Evolutionary conservation across 805 yeast genomes (phyloP), one percentile per base, ranked within the genome.

Genomic region (Lachancea thermotolerans): DNA sequence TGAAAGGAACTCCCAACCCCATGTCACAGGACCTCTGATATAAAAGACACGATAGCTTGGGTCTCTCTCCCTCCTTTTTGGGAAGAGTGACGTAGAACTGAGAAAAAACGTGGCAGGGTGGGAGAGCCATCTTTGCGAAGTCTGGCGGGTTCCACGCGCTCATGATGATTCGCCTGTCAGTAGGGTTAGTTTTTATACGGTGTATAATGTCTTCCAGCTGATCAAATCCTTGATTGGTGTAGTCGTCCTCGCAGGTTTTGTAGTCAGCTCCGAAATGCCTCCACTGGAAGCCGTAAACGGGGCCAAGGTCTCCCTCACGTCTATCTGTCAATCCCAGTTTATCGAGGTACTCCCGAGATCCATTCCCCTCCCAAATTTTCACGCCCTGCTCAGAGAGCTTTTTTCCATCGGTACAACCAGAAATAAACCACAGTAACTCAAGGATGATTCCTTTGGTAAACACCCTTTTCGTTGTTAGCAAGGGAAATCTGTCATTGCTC

Each of bases 71-170:
- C 30, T 58, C 64, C 25, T 69, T 70, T 41, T 67, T 61, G n/a
- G 95, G 91, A 69, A 85, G 85, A 56, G 77, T 85, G 34, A 93
- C 99, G 62, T 85, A 93, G 60, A 93, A 93, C 66, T 93, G 99
- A 45, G 95, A 82, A 60, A 93, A 86, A 18, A 93, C 95, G 65
- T 93, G 99, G 60, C 99, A 93, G 25, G 99, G 99, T 10, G 99
- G 99, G 44, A 93, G 73, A 0, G 99, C 99, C 99, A 93, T 93
- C 51, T 80, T 73, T 42, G 79, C 74, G 60, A 91, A 86, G 57
- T 90, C 99, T 1, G 96, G 90, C 3, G 99, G 99, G 59, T 93
- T 93, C 99, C 99, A 93, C 0, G 99, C 99, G 37, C 95, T 82
- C 77, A 93, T 69, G 47, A 93, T 88, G 56, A 93, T 88, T 64